Conservation (phyloP, 306 rosid species). For the Acacia crassicarpa region DNA sequence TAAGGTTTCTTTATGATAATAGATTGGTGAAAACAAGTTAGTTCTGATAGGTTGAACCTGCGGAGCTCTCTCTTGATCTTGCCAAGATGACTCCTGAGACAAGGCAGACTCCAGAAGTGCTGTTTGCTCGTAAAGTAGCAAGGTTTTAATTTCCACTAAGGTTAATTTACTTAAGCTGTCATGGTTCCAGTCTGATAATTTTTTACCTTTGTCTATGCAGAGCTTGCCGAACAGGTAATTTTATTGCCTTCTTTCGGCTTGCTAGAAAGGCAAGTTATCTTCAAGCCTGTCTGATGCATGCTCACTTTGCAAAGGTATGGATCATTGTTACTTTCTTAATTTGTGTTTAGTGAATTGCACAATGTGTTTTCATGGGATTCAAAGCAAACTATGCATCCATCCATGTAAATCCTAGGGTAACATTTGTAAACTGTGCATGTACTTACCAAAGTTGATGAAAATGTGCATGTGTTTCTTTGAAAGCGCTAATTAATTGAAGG, state of each 20-base stretch:
- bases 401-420: slow-evolving; percentile 19
- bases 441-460: slow-evolving; percentile 26
- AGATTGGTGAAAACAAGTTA: slow-evolving; percentile 39
- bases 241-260: slow-evolving; percentile 86
- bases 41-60: slow-evolving; percentile 91
- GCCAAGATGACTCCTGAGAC: slow-evolving; percentile 96
- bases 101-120: slow-evolving; percentile 89
- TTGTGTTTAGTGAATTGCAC: slow-evolving; percentile 8
- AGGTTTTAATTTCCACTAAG: slow-evolving; percentile 50
- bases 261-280: slow-evolving; percentile 92
- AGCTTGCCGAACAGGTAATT: slow-evolving; percentile 90
- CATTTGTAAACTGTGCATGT: slow-evolving; percentile 11
- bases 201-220: slow-evolving; percentile 52
- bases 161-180: slow-evolving; percentile 22
- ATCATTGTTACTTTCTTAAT: slow-evolving; percentile 25
- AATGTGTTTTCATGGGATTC: not conserved
- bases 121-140: slow-evolving; percentile 93
- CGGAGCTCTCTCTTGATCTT: slow-evolving; percentile 99
- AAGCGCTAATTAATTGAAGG: slow-evolving; percentile 18
- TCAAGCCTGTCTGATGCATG: slow-evolving; percentile 99
- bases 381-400: slow-evolving; percentile 12
- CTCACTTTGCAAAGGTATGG: slow-evolving; percentile 94
- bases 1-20: slow-evolving; percentile 36
- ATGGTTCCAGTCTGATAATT: slow-evolving; percentile 32
- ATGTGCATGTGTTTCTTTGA: slow-evolving; percentile 17